Base-by-base conservation (phyloP, 805 yeast species). In the Isabelozyma rhagii region DNA sequence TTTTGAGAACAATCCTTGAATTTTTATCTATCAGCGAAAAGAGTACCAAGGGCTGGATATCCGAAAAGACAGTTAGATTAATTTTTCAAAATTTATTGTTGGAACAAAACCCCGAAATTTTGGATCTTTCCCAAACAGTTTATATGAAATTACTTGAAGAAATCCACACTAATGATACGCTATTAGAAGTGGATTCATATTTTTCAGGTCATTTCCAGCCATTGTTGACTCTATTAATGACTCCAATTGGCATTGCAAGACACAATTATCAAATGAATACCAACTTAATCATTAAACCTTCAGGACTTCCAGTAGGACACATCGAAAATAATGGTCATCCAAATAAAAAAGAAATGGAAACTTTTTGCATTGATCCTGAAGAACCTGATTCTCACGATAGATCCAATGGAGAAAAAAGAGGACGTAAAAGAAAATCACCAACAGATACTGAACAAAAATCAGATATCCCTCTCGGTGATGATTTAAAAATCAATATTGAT, bases 241-340 rank as follows among this genome's bases (percentile, higher is more conserved):
- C 98, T 0, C 99, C 99, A 3, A 87, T 94, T 51, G 99, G 99
- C 52, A 83, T 91, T 48, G 87, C 96, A 4, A 83, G 98, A 55
- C 88, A 86, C 63, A 88, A 85, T 58, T 94, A 89, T 66, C 81
- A 83, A 34, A 89, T 94, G 97, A 84, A 88, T 55, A 73, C 87
- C 0, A 71, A 77, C n/a, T 75, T 83, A 46, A 80, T 94, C 41
- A 71, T 93, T 61, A 82, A 88, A 55, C 96, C 97, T 0, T 87
- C 96, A 10, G 96, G 94, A 1, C 62, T 76, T 58, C 46, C 64
- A 75, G 31, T 62, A 55, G 61, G 69, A 57, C 4, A 55, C 13
- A 39, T 56, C 21, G 60, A 43, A 27, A 28, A 27, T 43, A 9
- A 43, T 17, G 8, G 11, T 7, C 36, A 14, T 10, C 5, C 38